Conservation (phyloP, 345 rosid species). For the Acer yangbiense region DNA sequence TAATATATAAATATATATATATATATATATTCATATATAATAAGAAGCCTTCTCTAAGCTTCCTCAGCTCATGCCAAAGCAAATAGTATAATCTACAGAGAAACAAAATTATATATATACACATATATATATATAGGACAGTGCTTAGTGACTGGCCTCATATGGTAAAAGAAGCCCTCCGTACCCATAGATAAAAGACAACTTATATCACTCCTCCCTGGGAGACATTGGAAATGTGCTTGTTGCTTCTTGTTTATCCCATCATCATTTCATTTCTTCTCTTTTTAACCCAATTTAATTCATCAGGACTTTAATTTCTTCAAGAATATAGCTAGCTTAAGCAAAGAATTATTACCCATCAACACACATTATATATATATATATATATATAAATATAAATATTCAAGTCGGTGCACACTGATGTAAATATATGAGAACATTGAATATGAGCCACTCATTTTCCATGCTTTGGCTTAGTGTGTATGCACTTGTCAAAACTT, state of each 20-base stretch:
- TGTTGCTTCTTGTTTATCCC: not conserved
- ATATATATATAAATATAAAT: too few species aligned
- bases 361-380: too few species aligned
- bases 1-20: not conserved
- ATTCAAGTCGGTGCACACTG: too few species aligned
- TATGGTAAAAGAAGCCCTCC: slow-evolving; percentile 17
- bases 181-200: not conserved
- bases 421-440: too few species aligned
- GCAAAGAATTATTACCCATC: too few species aligned
- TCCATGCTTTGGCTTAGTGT: too few species aligned
- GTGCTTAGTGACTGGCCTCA: slow-evolving; percentile 8
- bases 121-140: not conserved
- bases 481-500: too few species aligned
- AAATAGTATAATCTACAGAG: slow-evolving; percentile 8
- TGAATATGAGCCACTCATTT: too few species aligned
- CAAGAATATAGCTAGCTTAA: too few species aligned
- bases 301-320: too few species aligned
- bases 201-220: not conserved
- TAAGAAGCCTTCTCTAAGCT: slow-evolving; percentile 18
- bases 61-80: slow-evolving; percentile 12
- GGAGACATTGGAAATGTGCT: slow-evolving; percentile 18
- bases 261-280: not conserved
- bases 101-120: not conserved
- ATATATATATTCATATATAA: too few species aligned
- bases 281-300: not conserved